These are phyloP conservation scores for Moniliophthora roreri DNA, from an alignment of 1,284 basidiomycete genomes.

Conservation along the genomic window DNA sequence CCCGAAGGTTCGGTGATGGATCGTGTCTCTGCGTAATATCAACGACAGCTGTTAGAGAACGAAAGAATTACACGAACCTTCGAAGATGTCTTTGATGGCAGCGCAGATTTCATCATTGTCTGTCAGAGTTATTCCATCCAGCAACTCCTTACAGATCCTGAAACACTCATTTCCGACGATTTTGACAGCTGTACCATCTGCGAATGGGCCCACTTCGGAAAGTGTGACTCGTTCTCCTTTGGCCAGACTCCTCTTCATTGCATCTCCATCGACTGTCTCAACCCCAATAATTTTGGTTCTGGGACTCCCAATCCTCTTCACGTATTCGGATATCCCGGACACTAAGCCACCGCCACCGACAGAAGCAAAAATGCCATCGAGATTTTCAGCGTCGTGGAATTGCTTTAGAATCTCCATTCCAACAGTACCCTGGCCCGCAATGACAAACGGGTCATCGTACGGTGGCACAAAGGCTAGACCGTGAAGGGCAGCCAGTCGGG, in stretches of 20 bases:
- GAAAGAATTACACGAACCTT: constrained; percentile 67
- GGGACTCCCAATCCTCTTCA: constrained; percentile 92
- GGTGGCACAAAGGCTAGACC: constrained; percentile 93
- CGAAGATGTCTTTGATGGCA: constrained; percentile 98
- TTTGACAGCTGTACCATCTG: constrained; percentile 98
- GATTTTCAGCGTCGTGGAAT: constrained; percentile 65
- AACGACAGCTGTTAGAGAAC: constrained; percentile 4
- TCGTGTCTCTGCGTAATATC: constrained; percentile 71
- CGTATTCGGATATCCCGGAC: constrained; percentile 88
- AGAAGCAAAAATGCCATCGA: constrained; percentile 89
- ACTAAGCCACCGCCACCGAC: constrained; percentile 94
- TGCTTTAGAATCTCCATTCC: constrained; percentile 95
- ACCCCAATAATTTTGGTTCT: constrained; percentile 84
- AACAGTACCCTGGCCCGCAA: constrained; percentile 96
- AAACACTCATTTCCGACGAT: constrained; percentile 96
- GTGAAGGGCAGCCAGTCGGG: constrained; percentile 75
- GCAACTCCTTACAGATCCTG: constrained; percentile 81
- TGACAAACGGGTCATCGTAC: constrained; percentile 96
- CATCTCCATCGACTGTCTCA: constrained; percentile 96
- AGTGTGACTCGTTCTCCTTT: constrained; percentile 82
- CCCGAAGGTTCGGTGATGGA: constrained; percentile 97
- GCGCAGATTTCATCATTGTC: constrained; percentile 98
- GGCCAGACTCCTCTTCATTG: constrained; percentile 81
- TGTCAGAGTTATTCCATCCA: constrained; percentile 87
- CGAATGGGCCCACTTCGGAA: constrained; percentile 93